Conservation (phyloP, 306 rosid species). For the Cicer yamashitae region DNA sequence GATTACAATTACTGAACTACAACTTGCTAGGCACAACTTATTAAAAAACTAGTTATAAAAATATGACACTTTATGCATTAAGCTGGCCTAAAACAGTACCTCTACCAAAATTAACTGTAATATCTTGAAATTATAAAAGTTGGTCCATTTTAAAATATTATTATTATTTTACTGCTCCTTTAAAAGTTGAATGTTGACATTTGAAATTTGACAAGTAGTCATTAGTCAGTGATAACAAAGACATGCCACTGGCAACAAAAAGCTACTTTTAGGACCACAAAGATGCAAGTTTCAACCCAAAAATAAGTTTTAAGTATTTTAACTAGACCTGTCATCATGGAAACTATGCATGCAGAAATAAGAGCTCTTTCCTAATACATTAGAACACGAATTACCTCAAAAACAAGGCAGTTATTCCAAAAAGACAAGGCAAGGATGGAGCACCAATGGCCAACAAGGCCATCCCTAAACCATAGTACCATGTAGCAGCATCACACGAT, state of each 20-base stretch:
- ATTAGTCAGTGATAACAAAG: neutral
- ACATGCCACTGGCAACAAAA: conserved; percentile 5
- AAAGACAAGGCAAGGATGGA: conserved; percentile 84
- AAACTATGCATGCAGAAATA: conserved; percentile 2
- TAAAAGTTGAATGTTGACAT: conserved; percentile 6
- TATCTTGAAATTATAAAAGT: conserved; percentile 12
- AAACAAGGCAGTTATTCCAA: conserved; percentile 94
- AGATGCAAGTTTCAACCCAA: neutral
- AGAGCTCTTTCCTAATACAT: neutral
- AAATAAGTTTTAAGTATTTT: neutral
- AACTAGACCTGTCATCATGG: conserved; percentile 23
- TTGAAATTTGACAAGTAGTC: neutral
- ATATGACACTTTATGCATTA: neutral
- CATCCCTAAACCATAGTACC: conserved; percentile 88
- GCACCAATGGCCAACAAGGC: conserved; percentile 82
- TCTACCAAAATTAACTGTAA: neutral
- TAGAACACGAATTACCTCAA: conserved; percentile 56
- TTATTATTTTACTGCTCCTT: neutral
- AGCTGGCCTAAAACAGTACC: neutral
- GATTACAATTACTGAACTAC: neutral
- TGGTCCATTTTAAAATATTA: neutral
- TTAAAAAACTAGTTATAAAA: neutral
- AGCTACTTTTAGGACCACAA: conserved; percentile 15
- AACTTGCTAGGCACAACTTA: neutral
- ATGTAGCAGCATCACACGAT: conserved; percentile 60